Conservation (phyloP, 805 yeast species). For the Grigorovia humatica region DNA sequence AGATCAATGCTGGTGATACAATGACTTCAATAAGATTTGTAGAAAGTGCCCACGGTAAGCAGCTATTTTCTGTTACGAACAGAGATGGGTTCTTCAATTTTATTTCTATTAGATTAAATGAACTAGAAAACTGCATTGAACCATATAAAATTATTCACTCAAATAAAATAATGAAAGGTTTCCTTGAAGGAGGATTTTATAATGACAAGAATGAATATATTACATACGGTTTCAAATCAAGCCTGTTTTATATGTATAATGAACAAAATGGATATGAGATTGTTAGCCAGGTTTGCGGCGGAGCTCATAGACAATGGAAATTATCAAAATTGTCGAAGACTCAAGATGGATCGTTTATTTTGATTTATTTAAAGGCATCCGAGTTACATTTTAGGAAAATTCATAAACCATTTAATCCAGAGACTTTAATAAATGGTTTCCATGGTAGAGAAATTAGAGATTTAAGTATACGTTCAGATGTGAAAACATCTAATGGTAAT, state of each 20-base stretch:
- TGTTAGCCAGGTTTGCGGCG: constrained; percentile 71
- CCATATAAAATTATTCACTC: constrained; percentile 32
- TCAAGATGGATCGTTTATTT: constrained; percentile 28
- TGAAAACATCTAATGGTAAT: constrained; percentile 17
- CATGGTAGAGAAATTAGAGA: constrained; percentile 91
- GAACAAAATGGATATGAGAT: constrained; percentile 67
- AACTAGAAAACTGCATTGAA: not conserved
- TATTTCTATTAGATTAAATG: constrained; percentile 22
- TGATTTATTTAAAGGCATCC: constrained; percentile 53
- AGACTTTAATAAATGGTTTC: constrained; percentile 46
- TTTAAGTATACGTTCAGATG: constrained; percentile 35
- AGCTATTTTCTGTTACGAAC: constrained; percentile 38
- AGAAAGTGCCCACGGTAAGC: constrained; percentile 15
- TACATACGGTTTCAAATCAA: constrained; percentile 75
- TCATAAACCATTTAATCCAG: constrained; percentile 19
- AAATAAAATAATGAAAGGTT: constrained; percentile 64
- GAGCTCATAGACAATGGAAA: constrained; percentile 81
- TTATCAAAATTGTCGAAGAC: constrained; percentile 26
- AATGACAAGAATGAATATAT: constrained; percentile 38
- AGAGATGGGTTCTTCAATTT: constrained; percentile 58
- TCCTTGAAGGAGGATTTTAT: constrained; percentile 62
- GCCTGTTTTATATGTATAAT: constrained; percentile 69
- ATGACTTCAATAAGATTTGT: constrained; percentile 44
- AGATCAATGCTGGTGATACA: constrained; percentile 55
- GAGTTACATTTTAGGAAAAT: constrained; percentile 33